A percentile compares a stretch with the other conserved stretches of the same genome.
phyloP scores from a whole-genome alignment of 768 basidiomycete species.

The Leccinum subgranulosum region DNA sequence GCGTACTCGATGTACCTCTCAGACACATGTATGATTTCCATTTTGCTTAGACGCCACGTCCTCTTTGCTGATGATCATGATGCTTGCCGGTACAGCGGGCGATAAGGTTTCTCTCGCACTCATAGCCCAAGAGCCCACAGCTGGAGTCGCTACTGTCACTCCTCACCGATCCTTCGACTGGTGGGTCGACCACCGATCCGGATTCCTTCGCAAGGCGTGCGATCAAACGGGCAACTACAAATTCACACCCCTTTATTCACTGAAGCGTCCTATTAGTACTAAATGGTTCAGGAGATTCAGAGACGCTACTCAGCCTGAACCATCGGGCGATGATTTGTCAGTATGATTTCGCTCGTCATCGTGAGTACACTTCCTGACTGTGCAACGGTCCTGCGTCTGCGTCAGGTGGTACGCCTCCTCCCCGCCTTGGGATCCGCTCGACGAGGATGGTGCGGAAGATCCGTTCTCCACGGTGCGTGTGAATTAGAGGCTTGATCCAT shows the following conservation, averaged over 20 bases:
- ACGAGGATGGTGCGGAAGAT: conserved; percentile 25
- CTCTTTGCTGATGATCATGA: neutral
- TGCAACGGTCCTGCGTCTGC: neutral
- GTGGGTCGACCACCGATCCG: conserved; percentile 14
- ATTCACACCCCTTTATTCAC: conserved; percentile 21
- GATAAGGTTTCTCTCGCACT: conserved; percentile 23
- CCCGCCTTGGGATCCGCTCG: conserved; percentile 27
- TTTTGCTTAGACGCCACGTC: neutral
- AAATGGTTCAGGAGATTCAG: conserved; percentile 13
- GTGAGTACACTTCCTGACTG: neutral
- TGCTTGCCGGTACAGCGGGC: conserved; percentile 9
- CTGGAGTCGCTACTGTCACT: neutral
- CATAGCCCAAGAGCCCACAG: conserved; percentile 7
- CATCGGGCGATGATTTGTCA: conserved; percentile 17
- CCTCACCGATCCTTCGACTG: conserved; percentile 9
- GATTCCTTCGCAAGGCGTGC: conserved; percentile 19
- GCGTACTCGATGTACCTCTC: conserved; percentile 34
- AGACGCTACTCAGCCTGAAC: conserved; percentile 8
- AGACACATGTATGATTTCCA: conserved; percentile 14
- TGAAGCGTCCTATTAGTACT: conserved; percentile 11
- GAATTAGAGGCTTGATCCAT: neutral
- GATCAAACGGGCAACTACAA: conserved; percentile 11
- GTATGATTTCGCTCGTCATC: neutral
- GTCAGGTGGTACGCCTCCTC: conserved; percentile 18
- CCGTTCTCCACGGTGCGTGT: conserved; percentile 14